A percentile compares a stretch with the other conserved stretches of the same genome.
These are phyloP conservation scores for Rhipidocladum racemiflorum DNA, from an alignment of 176 grass and related monocot species.

Conservation along the genomic window DNA sequence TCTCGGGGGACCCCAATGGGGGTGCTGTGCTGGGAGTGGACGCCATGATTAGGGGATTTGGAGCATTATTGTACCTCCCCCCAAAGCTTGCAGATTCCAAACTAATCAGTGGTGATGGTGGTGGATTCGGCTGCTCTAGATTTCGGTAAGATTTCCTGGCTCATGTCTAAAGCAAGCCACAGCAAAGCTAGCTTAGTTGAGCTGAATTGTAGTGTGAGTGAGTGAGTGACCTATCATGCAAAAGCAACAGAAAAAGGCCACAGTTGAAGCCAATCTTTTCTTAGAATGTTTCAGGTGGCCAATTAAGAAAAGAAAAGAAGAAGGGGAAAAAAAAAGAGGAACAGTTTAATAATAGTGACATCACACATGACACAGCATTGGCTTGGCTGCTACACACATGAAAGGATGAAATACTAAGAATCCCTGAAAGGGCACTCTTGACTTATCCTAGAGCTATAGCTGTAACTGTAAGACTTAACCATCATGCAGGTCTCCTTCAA, in stretches of 20 bases:
- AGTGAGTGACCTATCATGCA: conserved; percentile 22
- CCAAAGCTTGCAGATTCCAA: conserved; percentile 40
- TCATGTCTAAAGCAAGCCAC: conserved; percentile 23
- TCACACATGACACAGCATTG: neutral
- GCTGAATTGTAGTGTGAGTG: neutral
- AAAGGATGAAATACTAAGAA: neutral
- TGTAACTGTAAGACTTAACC: neutral
- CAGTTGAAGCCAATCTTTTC: conserved; percentile 41
- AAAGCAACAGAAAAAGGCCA: conserved; percentile 31
- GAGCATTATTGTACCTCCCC: conserved; percentile 40
- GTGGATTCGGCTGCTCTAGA: conserved; percentile 51
- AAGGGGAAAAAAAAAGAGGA: neutral
- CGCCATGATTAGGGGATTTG: conserved; percentile 38
- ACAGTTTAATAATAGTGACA: neutral
- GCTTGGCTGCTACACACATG: neutral
- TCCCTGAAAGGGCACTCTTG: conserved; percentile 4
- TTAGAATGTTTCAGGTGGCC: conserved; percentile 31
- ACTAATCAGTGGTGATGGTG: conserved; percentile 42
- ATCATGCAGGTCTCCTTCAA: neutral
- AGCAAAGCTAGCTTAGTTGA: conserved; percentile 13
- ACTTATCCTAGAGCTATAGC: neutral
- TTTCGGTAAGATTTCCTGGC: conserved; percentile 41
- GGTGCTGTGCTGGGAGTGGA: conserved; percentile 14
- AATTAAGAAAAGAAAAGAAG: neutral
- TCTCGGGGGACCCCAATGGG: neutral